Conservation (phyloP, 2,329 filamentous ascomycete genomes). For the Ophiognomonia clavigignenti-juglandacearum region DNA sequence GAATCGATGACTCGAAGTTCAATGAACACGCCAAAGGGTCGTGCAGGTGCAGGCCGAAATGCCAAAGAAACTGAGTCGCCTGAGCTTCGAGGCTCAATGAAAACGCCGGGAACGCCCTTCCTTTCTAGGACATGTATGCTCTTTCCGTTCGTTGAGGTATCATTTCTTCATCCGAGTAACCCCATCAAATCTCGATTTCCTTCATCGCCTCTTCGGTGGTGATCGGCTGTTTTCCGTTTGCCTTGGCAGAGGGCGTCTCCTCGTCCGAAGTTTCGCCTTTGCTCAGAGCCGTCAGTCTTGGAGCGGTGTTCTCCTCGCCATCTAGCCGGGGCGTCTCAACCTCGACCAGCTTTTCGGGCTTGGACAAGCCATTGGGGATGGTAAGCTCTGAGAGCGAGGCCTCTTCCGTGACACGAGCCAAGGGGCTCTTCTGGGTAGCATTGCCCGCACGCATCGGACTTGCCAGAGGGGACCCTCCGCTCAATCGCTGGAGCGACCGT, state of each 20-base stretch:
- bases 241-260: conserved; percentile 28
- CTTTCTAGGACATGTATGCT: conserved; percentile 16
- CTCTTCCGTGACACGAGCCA: conserved; percentile 74
- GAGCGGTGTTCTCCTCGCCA: conserved; percentile 33
- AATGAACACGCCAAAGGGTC: background rate
- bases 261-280: conserved; percentile 30
- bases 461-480: conserved; percentile 55
- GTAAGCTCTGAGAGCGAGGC: conserved; percentile 32
- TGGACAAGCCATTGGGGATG: conserved; percentile 32
- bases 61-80: conserved; percentile 9
- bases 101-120: conserved; percentile 17
- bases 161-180: conserved; percentile 22
- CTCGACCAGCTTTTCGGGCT: conserved; percentile 48
- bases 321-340: conserved; percentile 49
- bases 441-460: conserved; percentile 63
- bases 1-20: background rate
- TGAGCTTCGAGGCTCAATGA: conserved; percentile 15
- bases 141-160: conserved; percentile 17
- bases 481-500: conserved; percentile 66
- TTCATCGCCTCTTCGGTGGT: conserved; percentile 50
- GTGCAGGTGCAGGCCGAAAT: conserved; percentile 3
- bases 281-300: conserved; percentile 29
- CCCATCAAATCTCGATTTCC: conserved; percentile 53
- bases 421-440: conserved; percentile 60
- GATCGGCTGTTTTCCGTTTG: conserved; percentile 40